Evolutionary conservation across 2,329 filamentous ascomycete genomes (phyloP).

Genomic region (Diaporthe australafricana): DNA sequence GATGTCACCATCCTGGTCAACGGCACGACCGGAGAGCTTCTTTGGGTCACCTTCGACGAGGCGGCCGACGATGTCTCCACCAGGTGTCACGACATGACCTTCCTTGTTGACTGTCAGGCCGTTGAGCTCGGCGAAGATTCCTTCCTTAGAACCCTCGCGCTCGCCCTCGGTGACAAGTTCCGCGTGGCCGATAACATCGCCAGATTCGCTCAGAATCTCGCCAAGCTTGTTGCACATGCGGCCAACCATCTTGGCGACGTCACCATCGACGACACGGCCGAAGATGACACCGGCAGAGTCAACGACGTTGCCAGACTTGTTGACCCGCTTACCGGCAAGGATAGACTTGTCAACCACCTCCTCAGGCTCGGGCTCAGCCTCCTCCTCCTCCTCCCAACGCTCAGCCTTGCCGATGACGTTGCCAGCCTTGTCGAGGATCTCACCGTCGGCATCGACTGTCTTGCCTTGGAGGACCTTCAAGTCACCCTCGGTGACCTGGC

Average conservation of each 20-base stretch:
- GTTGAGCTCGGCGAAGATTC: slow-evolving; percentile 75
- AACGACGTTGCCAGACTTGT: slow-evolving; percentile 75
- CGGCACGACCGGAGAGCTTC: slow-evolving; percentile 76
- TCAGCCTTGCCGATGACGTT: slow-evolving; percentile 76
- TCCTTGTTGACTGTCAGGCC: slow-evolving; percentile 76
- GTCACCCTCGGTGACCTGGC: slow-evolving; percentile 73
- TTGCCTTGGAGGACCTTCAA: slow-evolving; percentile 73
- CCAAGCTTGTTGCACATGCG: slow-evolving; percentile 79
- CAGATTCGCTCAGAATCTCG: slow-evolving; percentile 78
- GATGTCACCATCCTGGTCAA: slow-evolving; percentile 87
- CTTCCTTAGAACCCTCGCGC: slow-evolving; percentile 71
- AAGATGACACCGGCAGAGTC: slow-evolving; percentile 66
- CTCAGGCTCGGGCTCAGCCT: slow-evolving; percentile 58
- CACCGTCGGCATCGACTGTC: slow-evolving; percentile 75
- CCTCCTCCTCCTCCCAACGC: slow-evolving; percentile 69
- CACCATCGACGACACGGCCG: slow-evolving; percentile 76
- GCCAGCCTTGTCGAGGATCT: slow-evolving; percentile 75
- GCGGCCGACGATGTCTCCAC: slow-evolving; percentile 78
- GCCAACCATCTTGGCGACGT: slow-evolving; percentile 71
- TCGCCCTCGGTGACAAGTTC: slow-evolving; percentile 77
- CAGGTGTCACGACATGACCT: slow-evolving; percentile 73
- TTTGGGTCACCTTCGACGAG: slow-evolving; percentile 79
- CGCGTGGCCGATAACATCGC: slow-evolving; percentile 75
- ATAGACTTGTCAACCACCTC: slow-evolving; percentile 67
- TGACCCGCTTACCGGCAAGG: slow-evolving; percentile 77